phyloP scores from a whole-genome alignment of 2,329 filamentous ascomycete genomes.

The Monosporascus cannonballus region DNA sequence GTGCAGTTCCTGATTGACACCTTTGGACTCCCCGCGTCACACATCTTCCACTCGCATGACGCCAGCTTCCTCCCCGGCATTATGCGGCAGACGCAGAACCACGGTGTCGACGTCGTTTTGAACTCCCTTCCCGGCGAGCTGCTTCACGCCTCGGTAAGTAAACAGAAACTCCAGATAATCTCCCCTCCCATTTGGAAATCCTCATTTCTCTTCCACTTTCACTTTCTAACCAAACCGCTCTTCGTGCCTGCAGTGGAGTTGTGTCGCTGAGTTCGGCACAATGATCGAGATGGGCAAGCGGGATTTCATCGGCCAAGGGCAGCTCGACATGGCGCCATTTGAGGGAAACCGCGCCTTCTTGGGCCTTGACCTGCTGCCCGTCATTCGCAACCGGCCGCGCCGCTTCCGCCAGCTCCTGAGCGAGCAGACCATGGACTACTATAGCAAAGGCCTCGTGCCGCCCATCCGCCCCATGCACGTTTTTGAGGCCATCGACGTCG shows the following conservation, averaged over 20 bases:
- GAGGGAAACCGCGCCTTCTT: slow-evolving; percentile 8
- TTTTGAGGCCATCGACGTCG: background rate
- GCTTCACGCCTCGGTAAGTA: too few species aligned
- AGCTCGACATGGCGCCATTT: slow-evolving; percentile 8
- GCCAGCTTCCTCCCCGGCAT: background rate
- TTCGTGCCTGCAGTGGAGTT: too few species aligned
- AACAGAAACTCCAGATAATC: too few species aligned
- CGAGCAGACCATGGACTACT: slow-evolving; percentile 1
- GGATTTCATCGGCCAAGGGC: slow-evolving; percentile 1
- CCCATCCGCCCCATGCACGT: background rate
- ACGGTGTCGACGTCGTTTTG: background rate
- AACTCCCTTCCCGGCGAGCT: background rate
- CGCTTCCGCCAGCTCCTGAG: background rate
- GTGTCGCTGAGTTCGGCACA: too few species aligned
- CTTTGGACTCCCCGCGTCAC: background rate
- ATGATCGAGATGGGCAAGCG: too few species aligned
- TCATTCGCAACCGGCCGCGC: background rate
- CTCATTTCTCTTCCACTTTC: too few species aligned
- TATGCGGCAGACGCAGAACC: background rate
- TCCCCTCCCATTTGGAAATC: too few species aligned
- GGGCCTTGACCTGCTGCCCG: slow-evolving; percentile 2
- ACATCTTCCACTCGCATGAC: background rate
- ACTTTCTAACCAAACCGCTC: too few species aligned
- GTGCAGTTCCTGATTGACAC: background rate
- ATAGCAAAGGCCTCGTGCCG: background rate